phyloP scores from a whole-genome alignment of 192 early-diverging fungal species.

The Coemansia furcata region DNA sequence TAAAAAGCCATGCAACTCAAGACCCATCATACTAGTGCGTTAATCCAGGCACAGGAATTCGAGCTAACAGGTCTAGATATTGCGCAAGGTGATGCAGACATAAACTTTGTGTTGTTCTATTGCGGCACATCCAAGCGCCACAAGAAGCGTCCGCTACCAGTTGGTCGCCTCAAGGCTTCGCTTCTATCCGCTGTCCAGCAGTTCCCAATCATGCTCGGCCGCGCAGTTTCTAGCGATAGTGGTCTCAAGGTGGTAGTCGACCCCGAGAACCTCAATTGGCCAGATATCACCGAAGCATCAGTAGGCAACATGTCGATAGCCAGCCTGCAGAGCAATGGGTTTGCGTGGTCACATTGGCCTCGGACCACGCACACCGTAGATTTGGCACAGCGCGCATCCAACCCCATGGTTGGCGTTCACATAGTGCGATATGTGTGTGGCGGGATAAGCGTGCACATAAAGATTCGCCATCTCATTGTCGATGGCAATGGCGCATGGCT shows the following conservation, averaged over 20 bases:
- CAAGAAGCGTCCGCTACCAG: conserved; percentile 4
- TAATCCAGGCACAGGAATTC: conserved; percentile 11
- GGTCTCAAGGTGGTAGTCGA: conserved; percentile 12
- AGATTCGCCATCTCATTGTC: conserved; percentile 31
- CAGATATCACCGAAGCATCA: conserved; percentile 17
- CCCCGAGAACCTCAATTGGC: conserved; percentile 32
- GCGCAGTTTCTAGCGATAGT: not conserved
- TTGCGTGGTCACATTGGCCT: conserved; percentile 25
- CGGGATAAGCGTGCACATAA: conserved; percentile 33
- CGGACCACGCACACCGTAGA: conserved; percentile 1
- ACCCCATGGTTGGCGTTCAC: conserved; percentile 27
- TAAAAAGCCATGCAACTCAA: not conserved
- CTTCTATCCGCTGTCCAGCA: conserved; percentile 11
- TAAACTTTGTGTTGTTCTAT: conserved; percentile 42
- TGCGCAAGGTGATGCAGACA: conserved; percentile 32
- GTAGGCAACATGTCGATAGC: not conserved
- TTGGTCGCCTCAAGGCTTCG: conserved; percentile 4
- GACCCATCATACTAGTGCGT: not conserved
- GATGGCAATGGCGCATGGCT: conserved; percentile 28
- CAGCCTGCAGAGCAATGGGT: not conserved
- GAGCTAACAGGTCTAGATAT: conserved; percentile 32
- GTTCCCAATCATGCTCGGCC: conserved; percentile 32
- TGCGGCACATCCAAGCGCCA: not conserved
- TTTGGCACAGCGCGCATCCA: not conserved
- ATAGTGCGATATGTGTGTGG: conserved; percentile 39